Base-by-base conservation (phyloP, 2,329 filamentous ascomycete genomes). In the Cladosporium phlei region DNA sequence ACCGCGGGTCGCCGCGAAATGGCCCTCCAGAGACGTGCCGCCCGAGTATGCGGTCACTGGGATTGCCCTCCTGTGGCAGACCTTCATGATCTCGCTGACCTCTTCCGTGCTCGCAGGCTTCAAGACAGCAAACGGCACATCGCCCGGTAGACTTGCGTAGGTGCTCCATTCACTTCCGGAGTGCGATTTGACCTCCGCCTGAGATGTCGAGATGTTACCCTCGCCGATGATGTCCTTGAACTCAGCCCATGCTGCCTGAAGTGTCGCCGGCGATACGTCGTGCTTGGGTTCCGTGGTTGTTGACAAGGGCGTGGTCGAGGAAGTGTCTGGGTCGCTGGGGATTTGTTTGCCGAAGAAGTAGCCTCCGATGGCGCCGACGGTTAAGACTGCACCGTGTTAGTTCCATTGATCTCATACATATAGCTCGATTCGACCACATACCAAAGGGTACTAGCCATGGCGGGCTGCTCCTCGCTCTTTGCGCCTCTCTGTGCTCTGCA, bases 41-140 rank as follows among this genome's bases (percentile, higher is more conserved):
- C 90, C 90, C 48, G 84, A 88, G 69, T 89, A 95, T 2, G 83
- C 85, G 3, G 87, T 90, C 19, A 95, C 88, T 4, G 90, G 90
- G 52, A 96, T 93, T 47, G 76, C 76, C 30, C 90, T 76, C 59
- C 73, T 68, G 65, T 95, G 87, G 70, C 90, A 95, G 47, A 95
- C 71, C 70, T 91, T 90, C 83, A 95, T 91, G 50, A 96, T 80
- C 52, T 76, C 73, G n/a, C 85, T 85, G 7, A 95, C 88, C 57
- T 96, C 84, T 54, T 90, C 84, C 1, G 90, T 96, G 27, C 76
- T 80, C 33, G 69, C 73, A 0, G 89, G 90, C 62, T 83, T 91
- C 30, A 95, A 77, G 42, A 96, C 74, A 63, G 88, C 67, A 51
- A 75, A 75, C 2, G 74, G 72, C 9, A 69, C 55, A 42, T 76